Evolutionary conservation across 257 asterid genomes (phyloP).

Genomic region (Anisodus acutangulus): DNA sequence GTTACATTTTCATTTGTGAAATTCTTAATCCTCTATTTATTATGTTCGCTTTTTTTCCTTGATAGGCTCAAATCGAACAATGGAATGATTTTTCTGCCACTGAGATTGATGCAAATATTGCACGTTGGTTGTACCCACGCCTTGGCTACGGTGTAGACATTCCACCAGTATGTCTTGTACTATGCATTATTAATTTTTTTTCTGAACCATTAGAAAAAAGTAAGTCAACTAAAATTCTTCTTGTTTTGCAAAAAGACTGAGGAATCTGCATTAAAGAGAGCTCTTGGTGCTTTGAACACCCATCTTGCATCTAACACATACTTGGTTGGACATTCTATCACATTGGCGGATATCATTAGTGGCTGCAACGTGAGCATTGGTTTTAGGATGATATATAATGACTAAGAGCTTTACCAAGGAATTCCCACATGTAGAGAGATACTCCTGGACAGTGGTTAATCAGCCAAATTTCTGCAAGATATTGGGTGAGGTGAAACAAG

Average conservation of each 20-base stretch:
- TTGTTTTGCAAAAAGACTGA: constrained; percentile 55
- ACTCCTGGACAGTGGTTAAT: constrained; percentile 84
- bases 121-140: constrained; percentile 66
- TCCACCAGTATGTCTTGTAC: constrained; percentile 58
- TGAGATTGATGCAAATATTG: neutral
- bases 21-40: neutral
- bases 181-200: neutral
- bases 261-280: constrained; percentile 78
- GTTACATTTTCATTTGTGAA: neutral
- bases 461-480: constrained; percentile 83
- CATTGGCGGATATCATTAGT: constrained; percentile 78
- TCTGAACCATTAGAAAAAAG: neutral
- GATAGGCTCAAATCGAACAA: constrained; percentile 76
- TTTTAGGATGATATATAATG: constrained; percentile 47
- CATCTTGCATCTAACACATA: constrained; percentile 48
- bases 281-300: constrained; percentile 65
- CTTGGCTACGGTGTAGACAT: constrained; percentile 54
- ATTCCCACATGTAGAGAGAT: constrained; percentile 92
- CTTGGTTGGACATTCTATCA: constrained; percentile 81
- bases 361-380: constrained; percentile 57
- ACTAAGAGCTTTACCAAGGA: constrained; percentile 88
- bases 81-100: constrained; percentile 69
- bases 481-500: constrained; percentile 66
- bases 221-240: neutral
- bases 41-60: neutral